Evolutionary conservation across 208 protist species (phyloP), one percentile per base, ranked within the genome.

Genomic region (Trypanosoma theileri): DNA sequence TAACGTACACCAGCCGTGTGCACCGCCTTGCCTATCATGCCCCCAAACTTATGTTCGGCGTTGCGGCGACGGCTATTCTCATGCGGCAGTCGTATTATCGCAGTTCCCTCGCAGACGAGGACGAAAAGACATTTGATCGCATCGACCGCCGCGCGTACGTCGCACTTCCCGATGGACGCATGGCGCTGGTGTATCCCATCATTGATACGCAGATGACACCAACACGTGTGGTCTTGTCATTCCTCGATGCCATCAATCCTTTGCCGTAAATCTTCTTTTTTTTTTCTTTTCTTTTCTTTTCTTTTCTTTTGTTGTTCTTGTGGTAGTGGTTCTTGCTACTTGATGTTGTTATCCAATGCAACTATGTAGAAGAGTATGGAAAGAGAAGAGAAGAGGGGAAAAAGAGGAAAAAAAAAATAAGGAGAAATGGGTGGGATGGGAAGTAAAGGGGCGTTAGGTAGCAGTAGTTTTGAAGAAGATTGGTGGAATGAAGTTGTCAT

Each of bases 61-160:
- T 92, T 1, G 73, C 86, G 1, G 78, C 83, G 6, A 73, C 69
- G 14, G 90, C 92, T 13, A 89, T 97, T 55, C 46, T 95, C 1
- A 75, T 80, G 51, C 90, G 91, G 74, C 90, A 96, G 79, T 94
- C 88, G 8, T 65, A 92, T 81, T 97, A 96, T 69, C 81, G 92
- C 64, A 63, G 72, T 14, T 88, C 84, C 48, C 82, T 97, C 13
- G 72, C 82, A 13, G 89, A 95, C 59, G 92, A 97, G 69, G 88
- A 86, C 17, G 68, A 61, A 21, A 76, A 79, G 21, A 97, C 92
- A 21, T 92, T 69, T 65, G 92, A 97, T 75, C 63, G 92, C 50
- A 95, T 97, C 52, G 82, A 96, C 62, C 88, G 92, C 55, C 88
- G 90, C 19, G 90, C 90, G 8, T 97, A 96, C 60, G 86, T 97